Evolutionary conservation across 2,329 filamentous ascomycete genomes (phyloP).

Genomic region (Sporothrix brunneoviolacea): DNA sequence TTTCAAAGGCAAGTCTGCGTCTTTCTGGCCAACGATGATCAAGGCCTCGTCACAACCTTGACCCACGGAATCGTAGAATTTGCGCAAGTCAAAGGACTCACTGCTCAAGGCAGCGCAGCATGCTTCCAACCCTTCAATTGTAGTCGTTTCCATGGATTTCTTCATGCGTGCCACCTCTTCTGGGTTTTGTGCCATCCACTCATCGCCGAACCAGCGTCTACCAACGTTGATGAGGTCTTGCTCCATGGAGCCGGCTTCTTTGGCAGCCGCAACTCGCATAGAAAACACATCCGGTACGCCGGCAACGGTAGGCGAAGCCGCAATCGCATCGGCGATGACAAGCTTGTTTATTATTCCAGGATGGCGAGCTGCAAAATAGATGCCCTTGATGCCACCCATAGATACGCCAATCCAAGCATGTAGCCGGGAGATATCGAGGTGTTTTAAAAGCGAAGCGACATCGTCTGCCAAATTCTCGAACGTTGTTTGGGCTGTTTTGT

Average conservation of each 20-base stretch:
- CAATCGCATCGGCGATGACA: constrained; percentile 35
- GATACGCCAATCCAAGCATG: constrained; percentile 39
- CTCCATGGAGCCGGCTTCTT: constrained; percentile 28
- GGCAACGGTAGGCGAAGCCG: constrained; percentile 31
- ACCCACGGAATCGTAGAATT: constrained; percentile 28
- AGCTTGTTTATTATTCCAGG: constrained; percentile 33
- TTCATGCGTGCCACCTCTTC: constrained; percentile 31
- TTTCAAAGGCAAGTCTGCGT: constrained; percentile 32
- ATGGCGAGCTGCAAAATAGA: constrained; percentile 33
- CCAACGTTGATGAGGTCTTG: constrained; percentile 27
- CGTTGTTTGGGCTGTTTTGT: constrained; percentile 28
- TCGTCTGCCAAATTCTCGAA: constrained; percentile 24
- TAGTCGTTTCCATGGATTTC: constrained; percentile 31
- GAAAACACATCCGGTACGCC: constrained; percentile 31
- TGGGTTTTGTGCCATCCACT: constrained; percentile 30
- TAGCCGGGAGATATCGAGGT: constrained; percentile 26
- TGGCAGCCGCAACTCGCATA: constrained; percentile 28
- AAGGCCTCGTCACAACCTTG: constrained; percentile 29
- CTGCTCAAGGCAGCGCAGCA: constrained; percentile 34
- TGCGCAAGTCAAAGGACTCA: constrained; percentile 32
- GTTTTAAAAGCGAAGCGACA: constrained; percentile 28
- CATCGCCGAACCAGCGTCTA: constrained; percentile 35
- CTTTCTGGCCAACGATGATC: constrained; percentile 35
- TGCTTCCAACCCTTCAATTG: constrained; percentile 34
- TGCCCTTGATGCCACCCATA: constrained; percentile 36